phyloP scores from a whole-genome alignment of 257 asterid genomes.

The Solanum boliviense region DNA sequence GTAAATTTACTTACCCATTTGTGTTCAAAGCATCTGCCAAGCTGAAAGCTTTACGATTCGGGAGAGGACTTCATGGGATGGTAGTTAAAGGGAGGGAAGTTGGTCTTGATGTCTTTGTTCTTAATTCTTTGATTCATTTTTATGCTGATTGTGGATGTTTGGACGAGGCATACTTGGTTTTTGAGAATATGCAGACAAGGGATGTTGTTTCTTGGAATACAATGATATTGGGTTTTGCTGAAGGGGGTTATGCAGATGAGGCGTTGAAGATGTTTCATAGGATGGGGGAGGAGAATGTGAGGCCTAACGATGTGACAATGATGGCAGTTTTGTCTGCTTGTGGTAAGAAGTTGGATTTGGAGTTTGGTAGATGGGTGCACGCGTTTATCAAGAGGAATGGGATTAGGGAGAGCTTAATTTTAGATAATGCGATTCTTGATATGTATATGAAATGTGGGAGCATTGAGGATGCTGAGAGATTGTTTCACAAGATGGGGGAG shows the following conservation, averaged over 20 bases:
- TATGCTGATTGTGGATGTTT: slow-evolving; percentile 51
- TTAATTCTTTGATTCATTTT: slow-evolving; percentile 54
- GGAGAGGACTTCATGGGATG: slow-evolving; percentile 68
- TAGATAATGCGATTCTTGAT: slow-evolving; percentile 59
- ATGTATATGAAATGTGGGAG: slow-evolving; percentile 75
- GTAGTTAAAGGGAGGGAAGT: slow-evolving; percentile 37
- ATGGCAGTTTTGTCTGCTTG: slow-evolving; percentile 57
- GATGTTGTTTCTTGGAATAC: slow-evolving; percentile 88
- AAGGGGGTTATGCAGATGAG: slow-evolving; percentile 31
- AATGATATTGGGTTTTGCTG: slow-evolving; percentile 55
- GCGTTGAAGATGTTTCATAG: slow-evolving; percentile 37
- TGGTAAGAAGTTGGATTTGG: slow-evolving; percentile 45
- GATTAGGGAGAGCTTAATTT: slow-evolving; percentile 27
- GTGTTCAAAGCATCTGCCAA: slow-evolving; percentile 59
- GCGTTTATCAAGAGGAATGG: slow-evolving; percentile 38
- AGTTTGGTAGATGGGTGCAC: slow-evolving; percentile 51
- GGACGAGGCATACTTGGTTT: slow-evolving; percentile 43
- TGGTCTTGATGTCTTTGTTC: slow-evolving; percentile 46
- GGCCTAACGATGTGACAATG: slow-evolving; percentile 60
- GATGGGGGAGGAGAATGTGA: slow-evolving; percentile 48
- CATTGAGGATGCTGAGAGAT: slow-evolving; percentile 34
- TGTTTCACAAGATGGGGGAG: slow-evolving; percentile 45
- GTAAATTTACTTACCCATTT: slow-evolving; percentile 72
- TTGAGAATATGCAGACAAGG: slow-evolving; percentile 37
- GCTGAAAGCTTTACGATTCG: slow-evolving; percentile 32